phyloP scores from a whole-genome alignment of 1,139 yeast species.

The Arxiozyma slooffiae region DNA sequence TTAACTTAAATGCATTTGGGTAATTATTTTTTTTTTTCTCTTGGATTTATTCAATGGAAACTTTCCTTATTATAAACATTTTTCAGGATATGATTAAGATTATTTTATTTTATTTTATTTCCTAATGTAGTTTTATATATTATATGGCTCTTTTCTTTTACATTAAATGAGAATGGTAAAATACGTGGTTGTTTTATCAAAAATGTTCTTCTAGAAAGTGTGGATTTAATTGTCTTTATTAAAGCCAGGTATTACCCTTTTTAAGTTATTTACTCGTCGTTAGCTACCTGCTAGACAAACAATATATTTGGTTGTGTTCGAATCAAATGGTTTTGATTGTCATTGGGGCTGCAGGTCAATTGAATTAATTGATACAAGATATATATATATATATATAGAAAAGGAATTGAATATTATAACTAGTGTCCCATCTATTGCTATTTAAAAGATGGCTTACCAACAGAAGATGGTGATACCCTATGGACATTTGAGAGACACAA shows the following conservation, averaged over 20 bases:
- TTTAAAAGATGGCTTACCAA: constrained; percentile 49
- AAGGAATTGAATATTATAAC: constrained; percentile 64
- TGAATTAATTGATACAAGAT: constrained; percentile 66
- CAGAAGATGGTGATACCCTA: constrained; percentile 43
- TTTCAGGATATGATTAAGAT: no score
- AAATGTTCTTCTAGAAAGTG: constrained; percentile 97
- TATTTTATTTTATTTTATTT: no score
- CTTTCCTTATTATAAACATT: no score
- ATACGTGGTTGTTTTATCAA: no score
- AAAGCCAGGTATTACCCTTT: constrained; percentile 97
- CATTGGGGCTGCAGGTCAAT: constrained; percentile 76
- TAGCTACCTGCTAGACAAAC: constrained; percentile 98
- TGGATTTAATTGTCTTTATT: constrained; percentile 93
- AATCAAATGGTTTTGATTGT: constrained; percentile 86
- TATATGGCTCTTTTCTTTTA: no score
- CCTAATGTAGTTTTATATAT: no score
- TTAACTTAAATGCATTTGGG: no score
- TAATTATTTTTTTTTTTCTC: no score
- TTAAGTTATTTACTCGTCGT: constrained; percentile 96
- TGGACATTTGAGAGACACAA: constrained; percentile 38
- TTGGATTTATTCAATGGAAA: neutral
- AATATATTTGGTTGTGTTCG: constrained; percentile 82
- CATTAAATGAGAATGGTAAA: no score
- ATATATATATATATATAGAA: no score
- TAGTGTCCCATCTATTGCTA: constrained; percentile 64